Evolutionary conservation across 1,284 basidiomycete species (phyloP).

Genomic region (Omphalotus olearius): DNA sequence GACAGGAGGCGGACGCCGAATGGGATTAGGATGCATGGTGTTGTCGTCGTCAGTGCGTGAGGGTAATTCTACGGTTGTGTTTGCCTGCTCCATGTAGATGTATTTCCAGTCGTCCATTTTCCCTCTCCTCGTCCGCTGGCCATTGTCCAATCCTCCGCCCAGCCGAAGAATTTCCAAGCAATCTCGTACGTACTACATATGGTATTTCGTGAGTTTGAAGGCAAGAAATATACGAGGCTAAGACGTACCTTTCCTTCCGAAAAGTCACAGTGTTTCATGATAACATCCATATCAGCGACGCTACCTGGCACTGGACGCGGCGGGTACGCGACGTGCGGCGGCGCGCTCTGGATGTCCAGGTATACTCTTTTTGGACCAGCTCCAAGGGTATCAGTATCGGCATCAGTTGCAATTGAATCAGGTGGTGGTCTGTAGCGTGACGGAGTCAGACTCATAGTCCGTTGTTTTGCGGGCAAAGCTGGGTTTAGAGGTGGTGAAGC

Average conservation of each 20-base stretch:
- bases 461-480: constrained; percentile 37
- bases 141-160: constrained; percentile 70
- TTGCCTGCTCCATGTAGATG: constrained; percentile 52
- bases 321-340: constrained; percentile 52
- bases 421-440: constrained; percentile 31
- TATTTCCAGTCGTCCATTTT: constrained; percentile 63
- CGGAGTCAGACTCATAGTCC: constrained; percentile 29
- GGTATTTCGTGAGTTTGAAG: not conserved
- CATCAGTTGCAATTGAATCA: constrained; percentile 22
- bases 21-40: constrained; percentile 21
- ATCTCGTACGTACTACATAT: constrained; percentile 27
- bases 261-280: constrained; percentile 75
- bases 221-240: not conserved
- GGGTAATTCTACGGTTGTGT: constrained; percentile 22
- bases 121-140: constrained; percentile 53
- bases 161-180: constrained; percentile 72
- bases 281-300: constrained; percentile 66
- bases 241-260: constrained; percentile 50
- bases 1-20: constrained; percentile 28
- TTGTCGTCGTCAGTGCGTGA: constrained; percentile 13
- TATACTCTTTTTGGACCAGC: constrained; percentile 58
- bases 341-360: constrained; percentile 47
- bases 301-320: constrained; percentile 63
- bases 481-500: constrained; percentile 48
- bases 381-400: constrained; percentile 41